Evolutionary conservation across 1,284 basidiomycete genomes (phyloP).

Genomic region (Cutaneotrichosporon cyanovorans): DNA sequence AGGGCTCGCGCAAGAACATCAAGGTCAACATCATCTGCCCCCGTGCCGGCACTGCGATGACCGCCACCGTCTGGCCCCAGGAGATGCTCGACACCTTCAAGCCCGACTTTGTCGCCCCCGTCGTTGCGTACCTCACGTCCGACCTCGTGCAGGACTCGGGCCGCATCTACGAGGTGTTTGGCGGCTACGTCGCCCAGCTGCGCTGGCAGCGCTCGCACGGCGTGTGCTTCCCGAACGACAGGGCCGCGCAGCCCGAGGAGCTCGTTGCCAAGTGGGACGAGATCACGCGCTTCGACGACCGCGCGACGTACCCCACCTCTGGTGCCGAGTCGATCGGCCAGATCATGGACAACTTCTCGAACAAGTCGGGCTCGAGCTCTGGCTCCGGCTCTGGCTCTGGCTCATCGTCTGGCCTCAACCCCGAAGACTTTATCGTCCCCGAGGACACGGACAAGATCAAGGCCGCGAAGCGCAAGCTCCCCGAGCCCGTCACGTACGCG

Average conservation of each 20-base stretch:
- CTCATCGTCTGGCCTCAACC: slow-evolving; percentile 49
- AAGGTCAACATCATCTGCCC: slow-evolving; percentile 83
- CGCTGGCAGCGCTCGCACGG: slow-evolving; percentile 87
- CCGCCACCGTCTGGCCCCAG: slow-evolving; percentile 72
- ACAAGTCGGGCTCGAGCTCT: slow-evolving; percentile 46
- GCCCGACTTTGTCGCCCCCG: slow-evolving; percentile 84
- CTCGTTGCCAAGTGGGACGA: slow-evolving; percentile 68
- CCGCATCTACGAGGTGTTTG: slow-evolving; percentile 77
- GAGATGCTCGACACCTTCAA: slow-evolving; percentile 75
- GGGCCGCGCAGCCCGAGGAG: slow-evolving; percentile 67
- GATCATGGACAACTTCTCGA: slow-evolving; percentile 74
- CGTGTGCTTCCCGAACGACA: slow-evolving; percentile 66
- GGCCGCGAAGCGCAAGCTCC: slow-evolving; percentile 63
- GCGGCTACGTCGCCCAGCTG: slow-evolving; percentile 86
- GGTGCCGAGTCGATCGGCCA: slow-evolving; percentile 66
- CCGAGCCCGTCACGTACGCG: slow-evolving; percentile 57
- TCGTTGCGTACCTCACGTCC: slow-evolving; percentile 86
- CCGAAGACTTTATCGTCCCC: slow-evolving; percentile 59
- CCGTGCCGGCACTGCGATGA: slow-evolving; percentile 86
- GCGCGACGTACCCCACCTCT: slow-evolving; percentile 67
- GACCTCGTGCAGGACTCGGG: slow-evolving; percentile 69
- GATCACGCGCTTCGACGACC: slow-evolving; percentile 67
- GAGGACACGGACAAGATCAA: slow-evolving; percentile 79
- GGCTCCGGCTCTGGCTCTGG: slow-evolving; percentile 53
- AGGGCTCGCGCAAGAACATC: slow-evolving; percentile 87